Conservation (phyloP, 1,139 yeast species). For the Geotrichum europaeum region DNA sequence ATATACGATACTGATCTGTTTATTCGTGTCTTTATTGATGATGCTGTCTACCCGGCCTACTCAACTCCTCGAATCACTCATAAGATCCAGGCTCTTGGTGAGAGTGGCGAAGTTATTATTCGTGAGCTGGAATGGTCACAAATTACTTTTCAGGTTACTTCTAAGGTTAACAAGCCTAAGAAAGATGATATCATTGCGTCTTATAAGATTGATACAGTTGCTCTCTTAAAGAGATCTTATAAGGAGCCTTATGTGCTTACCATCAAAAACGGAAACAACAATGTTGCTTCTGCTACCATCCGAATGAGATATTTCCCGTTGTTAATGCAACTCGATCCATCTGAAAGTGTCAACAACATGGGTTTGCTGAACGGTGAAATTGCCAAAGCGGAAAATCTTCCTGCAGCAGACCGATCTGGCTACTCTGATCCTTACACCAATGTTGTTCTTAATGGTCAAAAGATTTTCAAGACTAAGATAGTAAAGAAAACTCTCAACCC, state of each 20-base stretch:
- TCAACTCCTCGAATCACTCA: slow-evolving; percentile 44
- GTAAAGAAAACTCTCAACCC: slow-evolving; percentile 78
- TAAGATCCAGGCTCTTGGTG: slow-evolving; percentile 25
- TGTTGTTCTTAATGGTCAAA: slow-evolving; percentile 53
- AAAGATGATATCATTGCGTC: slow-evolving; percentile 60
- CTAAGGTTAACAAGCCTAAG: slow-evolving; percentile 43
- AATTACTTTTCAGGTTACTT: slow-evolving; percentile 54
- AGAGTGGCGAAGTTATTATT: slow-evolving; percentile 66
- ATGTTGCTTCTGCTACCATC: slow-evolving; percentile 49
- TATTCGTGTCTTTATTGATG: slow-evolving; percentile 72
- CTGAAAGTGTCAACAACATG: slow-evolving; percentile 67
- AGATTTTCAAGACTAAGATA: slow-evolving; percentile 63
- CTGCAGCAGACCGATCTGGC: slow-evolving; percentile 77
- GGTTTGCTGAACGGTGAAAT: slow-evolving; percentile 65
- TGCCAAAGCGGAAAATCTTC: slow-evolving; percentile 53
- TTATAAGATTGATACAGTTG: slow-evolving; percentile 58
- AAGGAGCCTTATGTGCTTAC: slow-evolving; percentile 52
- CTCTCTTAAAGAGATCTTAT: slow-evolving; percentile 61
- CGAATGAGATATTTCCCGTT: slow-evolving; percentile 80
- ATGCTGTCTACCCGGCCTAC: slow-evolving; percentile 57
- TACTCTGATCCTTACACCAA: slow-evolving; percentile 80
- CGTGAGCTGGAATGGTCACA: slow-evolving; percentile 73
- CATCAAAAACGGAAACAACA: slow-evolving; percentile 43
- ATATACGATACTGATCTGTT: slow-evolving; percentile 47
- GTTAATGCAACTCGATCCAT: slow-evolving; percentile 54